A percentile compares a stretch with the other conserved stretches of the same genome.
phyloP scores from a whole-genome alignment of 306 rosid genomes.

The Cotoneaster glaucophyllus region DNA sequence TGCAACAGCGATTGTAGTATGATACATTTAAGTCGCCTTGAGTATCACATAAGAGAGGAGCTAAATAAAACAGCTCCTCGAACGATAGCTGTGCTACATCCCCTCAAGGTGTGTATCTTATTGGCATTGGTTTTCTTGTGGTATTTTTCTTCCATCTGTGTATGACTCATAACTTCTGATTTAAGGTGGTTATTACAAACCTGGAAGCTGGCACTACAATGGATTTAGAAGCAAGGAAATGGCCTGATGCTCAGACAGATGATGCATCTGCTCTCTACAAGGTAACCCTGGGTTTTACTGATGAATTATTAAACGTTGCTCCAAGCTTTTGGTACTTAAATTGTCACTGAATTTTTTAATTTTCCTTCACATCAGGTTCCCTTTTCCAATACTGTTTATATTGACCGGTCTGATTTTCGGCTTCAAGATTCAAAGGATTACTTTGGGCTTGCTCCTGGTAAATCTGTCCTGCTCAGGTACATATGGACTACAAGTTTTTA shows the following conservation, averaged over 20 bases:
- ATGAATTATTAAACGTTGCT: background rate
- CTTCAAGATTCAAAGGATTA: conserved; percentile 89
- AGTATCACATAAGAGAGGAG: conserved; percentile 90
- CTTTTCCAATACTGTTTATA: conserved; percentile 73
- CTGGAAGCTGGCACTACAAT: conserved; percentile 56
- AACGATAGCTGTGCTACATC: conserved; percentile 77
- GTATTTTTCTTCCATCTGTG: background rate
- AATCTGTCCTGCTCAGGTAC: conserved; percentile 87
- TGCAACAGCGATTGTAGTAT: conserved; percentile 77
- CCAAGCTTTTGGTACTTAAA: background rate
- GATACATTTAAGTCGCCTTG: conserved; percentile 82
- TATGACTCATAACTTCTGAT: conserved; percentile 11
- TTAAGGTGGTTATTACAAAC: conserved; percentile 82
- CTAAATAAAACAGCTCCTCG: conserved; percentile 75
- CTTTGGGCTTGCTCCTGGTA: conserved; percentile 96
- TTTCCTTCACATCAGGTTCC: conserved; percentile 47
- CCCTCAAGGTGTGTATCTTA: conserved; percentile 63
- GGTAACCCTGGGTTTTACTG: conserved; percentile 39
- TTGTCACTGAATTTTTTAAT: background rate
- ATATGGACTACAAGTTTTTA: conserved; percentile 10
- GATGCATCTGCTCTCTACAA: conserved; percentile 70
- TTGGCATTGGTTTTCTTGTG: conserved; percentile 10
- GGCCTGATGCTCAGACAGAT: conserved; percentile 84
- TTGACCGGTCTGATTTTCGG: conserved; percentile 86
- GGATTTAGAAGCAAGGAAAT: conserved; percentile 78